These are phyloP conservation scores for Westerdykella ornata DNA, from an alignment of 2,329 filamentous ascomycete species.

Conservation along the genomic window DNA sequence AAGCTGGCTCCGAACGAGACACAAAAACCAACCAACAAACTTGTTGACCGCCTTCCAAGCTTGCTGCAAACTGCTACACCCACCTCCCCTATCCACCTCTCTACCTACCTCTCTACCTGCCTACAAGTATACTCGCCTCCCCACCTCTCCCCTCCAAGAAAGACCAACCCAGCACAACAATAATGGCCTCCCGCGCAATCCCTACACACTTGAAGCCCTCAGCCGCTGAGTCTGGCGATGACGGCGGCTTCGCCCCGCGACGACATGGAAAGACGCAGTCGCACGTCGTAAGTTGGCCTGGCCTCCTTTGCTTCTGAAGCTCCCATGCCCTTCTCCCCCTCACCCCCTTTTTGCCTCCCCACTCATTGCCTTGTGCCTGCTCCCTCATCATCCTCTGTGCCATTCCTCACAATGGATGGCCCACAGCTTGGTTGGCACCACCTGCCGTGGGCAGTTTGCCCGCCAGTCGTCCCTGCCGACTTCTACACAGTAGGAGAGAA, in stretches of 20 bases:
- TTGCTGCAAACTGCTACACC: background rate
- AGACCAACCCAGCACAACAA: constrained; percentile 17
- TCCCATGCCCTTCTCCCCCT: background rate
- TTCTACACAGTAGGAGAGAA: too few relatives aligned
- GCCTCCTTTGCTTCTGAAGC: constrained; percentile 4
- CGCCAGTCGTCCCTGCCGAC: too few relatives aligned
- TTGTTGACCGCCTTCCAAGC: constrained; percentile 3
- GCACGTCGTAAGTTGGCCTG: constrained; percentile 63
- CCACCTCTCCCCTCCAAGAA: constrained; percentile 1
- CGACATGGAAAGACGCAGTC: constrained; percentile 82
- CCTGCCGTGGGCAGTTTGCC: too few relatives aligned
- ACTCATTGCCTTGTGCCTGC: too few relatives aligned
- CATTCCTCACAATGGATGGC: too few relatives aligned
- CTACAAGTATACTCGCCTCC: too few relatives aligned
- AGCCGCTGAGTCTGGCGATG: constrained; percentile 34
- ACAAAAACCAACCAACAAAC: too few relatives aligned
- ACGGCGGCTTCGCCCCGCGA: constrained; percentile 50
- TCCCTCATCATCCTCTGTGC: too few relatives aligned
- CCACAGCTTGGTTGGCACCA: too few relatives aligned
- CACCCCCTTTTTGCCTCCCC: background rate
- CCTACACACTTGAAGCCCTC: constrained; percentile 75
- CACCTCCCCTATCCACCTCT: constrained; percentile 1
- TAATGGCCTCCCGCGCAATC: constrained; percentile 67
- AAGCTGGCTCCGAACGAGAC: too few relatives aligned
- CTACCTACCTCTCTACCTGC: constrained; percentile 5